A percentile compares a stretch with the other conserved stretches of the same genome.
These are phyloP conservation scores for Plasmodium fragile DNA, from an alignment of 169 alveolate species.

Conservation along the genomic window DNA sequence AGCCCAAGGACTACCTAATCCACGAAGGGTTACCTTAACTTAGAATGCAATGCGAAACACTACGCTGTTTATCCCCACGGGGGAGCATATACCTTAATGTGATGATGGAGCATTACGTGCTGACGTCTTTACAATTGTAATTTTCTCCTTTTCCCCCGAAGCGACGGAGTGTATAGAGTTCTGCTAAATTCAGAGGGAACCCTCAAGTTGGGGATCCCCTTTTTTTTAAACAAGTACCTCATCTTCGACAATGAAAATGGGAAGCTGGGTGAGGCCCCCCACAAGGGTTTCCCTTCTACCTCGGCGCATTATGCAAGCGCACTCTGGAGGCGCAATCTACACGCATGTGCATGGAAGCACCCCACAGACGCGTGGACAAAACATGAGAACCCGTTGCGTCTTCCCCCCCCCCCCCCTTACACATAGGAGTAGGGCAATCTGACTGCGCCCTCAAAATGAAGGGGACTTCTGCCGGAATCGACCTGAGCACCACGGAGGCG, in stretches of 20 bases:
- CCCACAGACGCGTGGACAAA: not conserved
- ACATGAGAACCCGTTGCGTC: not conserved
- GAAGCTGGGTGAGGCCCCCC: slow-evolving; percentile 16
- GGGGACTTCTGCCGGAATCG: not conserved
- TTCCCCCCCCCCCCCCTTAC: not conserved
- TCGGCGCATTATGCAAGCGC: not conserved
- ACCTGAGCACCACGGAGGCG: not conserved
- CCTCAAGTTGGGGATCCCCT: slow-evolving; percentile 41
- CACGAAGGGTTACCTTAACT: slow-evolving; percentile 27
- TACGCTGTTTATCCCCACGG: not conserved
- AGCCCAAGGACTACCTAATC: slow-evolving; percentile 49
- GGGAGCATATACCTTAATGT: not conserved
- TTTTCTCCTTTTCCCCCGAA: not conserved
- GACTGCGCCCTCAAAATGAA: not conserved
- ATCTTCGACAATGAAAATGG: slow-evolving; percentile 50
- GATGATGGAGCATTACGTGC: not conserved
- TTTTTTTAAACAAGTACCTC: slow-evolving; percentile 40
- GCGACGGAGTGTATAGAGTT: slow-evolving; percentile 30
- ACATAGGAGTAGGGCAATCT: not conserved
- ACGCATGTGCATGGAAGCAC: not conserved
- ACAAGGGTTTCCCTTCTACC: not conserved
- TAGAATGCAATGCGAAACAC: not conserved
- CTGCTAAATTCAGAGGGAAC: slow-evolving; percentile 14
- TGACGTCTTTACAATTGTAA: not conserved
- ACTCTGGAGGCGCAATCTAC: not conserved